Conservation (phyloP, 768 basidiomycete species). For the Amanita rubescens region DNA sequence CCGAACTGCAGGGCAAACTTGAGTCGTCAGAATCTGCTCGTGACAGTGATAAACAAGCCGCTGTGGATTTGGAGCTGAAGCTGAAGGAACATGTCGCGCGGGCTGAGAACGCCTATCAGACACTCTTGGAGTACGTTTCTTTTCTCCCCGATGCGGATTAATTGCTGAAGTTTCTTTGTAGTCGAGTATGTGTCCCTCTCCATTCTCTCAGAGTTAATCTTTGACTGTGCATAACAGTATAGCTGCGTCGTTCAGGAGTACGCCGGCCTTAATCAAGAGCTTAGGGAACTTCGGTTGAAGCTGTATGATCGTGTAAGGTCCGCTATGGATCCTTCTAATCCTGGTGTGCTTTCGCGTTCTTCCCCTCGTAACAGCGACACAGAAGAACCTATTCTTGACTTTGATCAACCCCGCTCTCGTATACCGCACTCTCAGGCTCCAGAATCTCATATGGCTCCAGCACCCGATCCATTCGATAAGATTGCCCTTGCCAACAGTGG, state of each 20-base stretch:
- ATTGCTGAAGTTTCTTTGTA: constrained; percentile 10
- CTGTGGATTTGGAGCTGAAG: constrained; percentile 42
- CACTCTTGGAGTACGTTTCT: constrained; percentile 32
- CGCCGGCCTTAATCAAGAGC: constrained; percentile 22
- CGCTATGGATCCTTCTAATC: not conserved
- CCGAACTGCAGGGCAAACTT: constrained; percentile 22
- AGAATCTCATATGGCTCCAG: constrained; percentile 32
- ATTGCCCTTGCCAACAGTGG: constrained; percentile 22
- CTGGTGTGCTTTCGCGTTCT: not conserved
- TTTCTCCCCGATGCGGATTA: constrained; percentile 2
- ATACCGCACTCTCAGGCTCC: constrained; percentile 27
- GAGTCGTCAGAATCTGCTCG: constrained; percentile 34
- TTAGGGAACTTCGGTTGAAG: constrained; percentile 16
- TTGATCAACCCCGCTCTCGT: constrained; percentile 27
- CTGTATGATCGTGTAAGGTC: not conserved
- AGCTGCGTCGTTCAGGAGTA: constrained; percentile 26
- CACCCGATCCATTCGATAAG: constrained; percentile 32
- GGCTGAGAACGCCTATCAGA: constrained; percentile 35
- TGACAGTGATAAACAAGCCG: constrained; percentile 44
- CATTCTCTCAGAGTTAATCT: not conserved
- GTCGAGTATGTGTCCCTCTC: constrained; percentile 23
- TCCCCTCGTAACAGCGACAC: not conserved
- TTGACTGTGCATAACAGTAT: constrained; percentile 18
- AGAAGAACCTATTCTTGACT: not conserved
- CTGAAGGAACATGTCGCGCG: constrained; percentile 45